These are phyloP conservation scores for Phaeoacremonium minimum DNA, from an alignment of 2,329 filamentous ascomycete genomes.

Conservation along the genomic window DNA sequence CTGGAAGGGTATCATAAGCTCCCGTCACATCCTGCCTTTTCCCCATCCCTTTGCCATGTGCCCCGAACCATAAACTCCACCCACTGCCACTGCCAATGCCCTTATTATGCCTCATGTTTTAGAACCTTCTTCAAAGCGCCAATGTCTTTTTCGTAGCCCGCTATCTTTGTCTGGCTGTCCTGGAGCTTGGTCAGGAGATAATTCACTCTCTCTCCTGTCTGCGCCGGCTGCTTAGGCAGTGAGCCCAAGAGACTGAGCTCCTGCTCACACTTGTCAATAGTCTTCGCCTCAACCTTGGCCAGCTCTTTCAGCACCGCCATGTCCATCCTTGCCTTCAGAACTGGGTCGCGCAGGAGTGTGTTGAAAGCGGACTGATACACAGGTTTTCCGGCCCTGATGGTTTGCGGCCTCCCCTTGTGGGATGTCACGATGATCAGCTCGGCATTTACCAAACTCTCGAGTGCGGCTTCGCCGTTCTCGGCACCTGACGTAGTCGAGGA, in stretches of 20 bases:
- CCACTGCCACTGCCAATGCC: not conserved
- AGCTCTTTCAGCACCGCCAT: constrained; percentile 65
- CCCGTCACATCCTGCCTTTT: not conserved
- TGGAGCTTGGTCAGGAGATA: constrained; percentile 74
- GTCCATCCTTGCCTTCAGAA: constrained; percentile 70
- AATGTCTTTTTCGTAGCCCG: constrained; percentile 69
- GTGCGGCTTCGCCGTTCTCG: constrained; percentile 64
- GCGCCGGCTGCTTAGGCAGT: constrained; percentile 65
- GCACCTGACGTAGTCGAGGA: constrained; percentile 41
- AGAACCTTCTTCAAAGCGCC: constrained; percentile 68
- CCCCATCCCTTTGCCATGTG: not conserved
- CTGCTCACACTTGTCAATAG: constrained; percentile 72
- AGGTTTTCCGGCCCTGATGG: constrained; percentile 76
- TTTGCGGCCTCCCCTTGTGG: constrained; percentile 70
- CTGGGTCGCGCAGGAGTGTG: constrained; percentile 64
- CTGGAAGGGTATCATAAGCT: constrained; percentile 8
- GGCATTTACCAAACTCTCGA: constrained; percentile 77
- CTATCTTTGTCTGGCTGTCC: constrained; percentile 70
- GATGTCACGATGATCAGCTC: constrained; percentile 79
- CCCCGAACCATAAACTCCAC: not conserved
- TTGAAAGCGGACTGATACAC: constrained; percentile 83
- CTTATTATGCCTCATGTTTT: constrained; percentile 20
- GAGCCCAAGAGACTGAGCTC: constrained; percentile 70
- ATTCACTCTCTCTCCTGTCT: constrained; percentile 61
- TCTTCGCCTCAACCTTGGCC: constrained; percentile 66